A percentile compares a stretch with the other conserved stretches of the same genome.
Evolutionary conservation across 257 asterid species (phyloP).

Genomic region (Solanum pimpinellifolium): DNA sequence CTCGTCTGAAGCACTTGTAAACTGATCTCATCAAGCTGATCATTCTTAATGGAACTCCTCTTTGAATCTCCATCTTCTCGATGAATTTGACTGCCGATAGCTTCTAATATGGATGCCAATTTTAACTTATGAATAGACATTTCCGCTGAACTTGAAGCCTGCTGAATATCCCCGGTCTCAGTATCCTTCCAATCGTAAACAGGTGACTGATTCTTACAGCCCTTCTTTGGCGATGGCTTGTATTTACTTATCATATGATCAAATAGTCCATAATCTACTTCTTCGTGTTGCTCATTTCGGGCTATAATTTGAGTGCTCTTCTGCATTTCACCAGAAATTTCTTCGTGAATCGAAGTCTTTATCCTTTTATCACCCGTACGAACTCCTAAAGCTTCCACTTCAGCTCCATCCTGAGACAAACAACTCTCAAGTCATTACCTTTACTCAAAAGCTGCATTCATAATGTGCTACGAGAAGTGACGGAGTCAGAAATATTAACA

Average conservation of each 20-base stretch:
- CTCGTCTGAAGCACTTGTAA: conserved; percentile 33
- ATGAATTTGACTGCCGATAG: conserved; percentile 26
- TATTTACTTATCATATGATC: conserved; percentile 16
- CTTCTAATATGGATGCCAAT: conserved; percentile 32
- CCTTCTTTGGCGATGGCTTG: conserved; percentile 12
- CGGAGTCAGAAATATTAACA: not conserved
- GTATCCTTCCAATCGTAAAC: conserved; percentile 1
- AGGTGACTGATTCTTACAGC: conserved; percentile 10
- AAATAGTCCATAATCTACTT: conserved; percentile 12
- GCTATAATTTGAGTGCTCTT: conserved; percentile 6
- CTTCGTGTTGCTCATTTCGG: conserved; percentile 7
- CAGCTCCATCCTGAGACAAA: conserved; percentile 34
- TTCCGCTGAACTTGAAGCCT: conserved; percentile 21
- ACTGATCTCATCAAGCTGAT: conserved; percentile 22
- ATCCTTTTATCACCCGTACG: conserved; percentile 7
- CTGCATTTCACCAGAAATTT: conserved; percentile 9
- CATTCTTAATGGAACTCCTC: not conserved
- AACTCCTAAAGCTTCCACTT: conserved; percentile 6
- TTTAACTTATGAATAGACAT: conserved; percentile 16
- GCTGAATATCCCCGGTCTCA: conserved; percentile 4
- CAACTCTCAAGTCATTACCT: not conserved
- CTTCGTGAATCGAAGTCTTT: conserved; percentile 15
- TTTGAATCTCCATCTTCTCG: conserved; percentile 11
- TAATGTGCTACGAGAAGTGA: not conserved
- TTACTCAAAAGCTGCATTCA: not conserved